phyloP scores from a whole-genome alignment of 352 stramenopile genomes.

The Plasmopara muralis region DNA sequence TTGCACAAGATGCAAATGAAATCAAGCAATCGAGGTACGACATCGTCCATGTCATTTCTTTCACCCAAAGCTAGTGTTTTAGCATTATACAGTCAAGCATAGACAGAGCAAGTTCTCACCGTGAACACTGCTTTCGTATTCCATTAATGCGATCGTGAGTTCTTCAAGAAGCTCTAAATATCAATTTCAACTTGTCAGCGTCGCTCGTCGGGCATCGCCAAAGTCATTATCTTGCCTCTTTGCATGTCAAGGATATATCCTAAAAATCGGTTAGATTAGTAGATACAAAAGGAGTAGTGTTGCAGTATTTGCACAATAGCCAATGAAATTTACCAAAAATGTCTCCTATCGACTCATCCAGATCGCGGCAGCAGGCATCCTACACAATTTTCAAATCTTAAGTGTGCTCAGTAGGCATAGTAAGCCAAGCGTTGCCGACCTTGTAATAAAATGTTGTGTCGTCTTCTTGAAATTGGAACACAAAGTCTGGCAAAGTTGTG shows the following conservation, averaged over 20 bases:
- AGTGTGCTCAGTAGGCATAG: background rate
- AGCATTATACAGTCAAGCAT: background rate
- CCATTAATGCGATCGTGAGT: constrained; percentile 57
- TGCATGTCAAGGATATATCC: constrained; percentile 79
- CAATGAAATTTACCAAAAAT: constrained; percentile 49
- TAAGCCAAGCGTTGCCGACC: constrained; percentile 18
- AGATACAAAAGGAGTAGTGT: background rate
- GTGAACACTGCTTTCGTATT: constrained; percentile 65
- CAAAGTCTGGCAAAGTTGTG: constrained; percentile 62
- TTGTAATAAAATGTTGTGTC: constrained; percentile 86
- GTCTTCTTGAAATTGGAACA: constrained; percentile 87
- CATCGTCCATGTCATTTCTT: constrained; percentile 69
- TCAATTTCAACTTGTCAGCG: constrained; percentile 1
- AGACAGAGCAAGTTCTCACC: constrained; percentile 20
- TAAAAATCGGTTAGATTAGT: constrained; percentile 17
- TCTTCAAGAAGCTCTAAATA: constrained; percentile 64
- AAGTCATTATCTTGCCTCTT: constrained; percentile 33
- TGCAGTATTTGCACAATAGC: background rate
- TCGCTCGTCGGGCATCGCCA: background rate
- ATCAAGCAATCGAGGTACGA: constrained; percentile 67
- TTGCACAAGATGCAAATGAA: constrained; percentile 52
- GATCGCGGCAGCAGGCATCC: constrained; percentile 67
- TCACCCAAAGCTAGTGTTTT: constrained; percentile 2
- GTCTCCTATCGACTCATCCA: constrained; percentile 77
- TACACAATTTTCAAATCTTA: constrained; percentile 13